phyloP scores from a whole-genome alignment of 2,329 filamentous ascomycete genomes.

The Bertia moriformis region DNA sequence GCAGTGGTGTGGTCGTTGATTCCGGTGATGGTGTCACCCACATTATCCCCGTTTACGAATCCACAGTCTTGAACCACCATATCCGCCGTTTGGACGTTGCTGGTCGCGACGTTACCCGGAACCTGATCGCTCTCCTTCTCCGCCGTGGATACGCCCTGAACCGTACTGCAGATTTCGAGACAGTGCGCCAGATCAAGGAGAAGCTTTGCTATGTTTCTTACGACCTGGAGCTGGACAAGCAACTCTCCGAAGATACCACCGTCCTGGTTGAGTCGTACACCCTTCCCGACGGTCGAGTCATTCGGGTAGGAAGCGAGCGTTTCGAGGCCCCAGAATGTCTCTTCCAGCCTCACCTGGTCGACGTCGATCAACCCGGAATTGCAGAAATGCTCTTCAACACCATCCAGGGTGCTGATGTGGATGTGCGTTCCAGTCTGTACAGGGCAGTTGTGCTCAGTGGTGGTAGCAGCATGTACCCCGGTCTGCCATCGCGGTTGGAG shows the following conservation, averaged over 20 bases:
- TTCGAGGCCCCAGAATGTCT: conserved; percentile 97
- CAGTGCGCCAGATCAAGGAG: conserved; percentile 97
- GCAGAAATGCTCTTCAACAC: conserved; percentile 98
- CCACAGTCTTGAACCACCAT: conserved; percentile 90
- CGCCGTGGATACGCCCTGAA: conserved; percentile 93
- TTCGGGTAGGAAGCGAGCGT: conserved; percentile 87
- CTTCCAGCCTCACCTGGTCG: conserved; percentile 95
- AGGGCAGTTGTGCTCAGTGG: conserved; percentile 95
- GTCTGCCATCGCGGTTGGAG: conserved; percentile 81
- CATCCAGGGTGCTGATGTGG: conserved; percentile 88
- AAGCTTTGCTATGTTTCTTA: conserved; percentile 99
- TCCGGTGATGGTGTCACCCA: conserved; percentile 97
- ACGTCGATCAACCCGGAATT: conserved; percentile 92
- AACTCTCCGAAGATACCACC: conserved; percentile 90
- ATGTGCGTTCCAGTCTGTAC: conserved; percentile 84
- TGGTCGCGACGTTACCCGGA: conserved; percentile 92
- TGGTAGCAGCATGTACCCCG: conserved; percentile 97
- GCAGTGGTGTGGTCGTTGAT: conserved; percentile 93
- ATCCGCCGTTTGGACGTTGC: conserved; percentile 89
- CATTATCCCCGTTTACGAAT: conserved; percentile 97
- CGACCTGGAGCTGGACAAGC: conserved; percentile 90
- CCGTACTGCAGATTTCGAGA: conserved; percentile 96
- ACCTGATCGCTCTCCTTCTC: conserved; percentile 85
- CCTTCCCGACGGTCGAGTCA: conserved; percentile 86
- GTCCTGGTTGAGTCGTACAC: conserved; percentile 96